A percentile compares a stretch with the other conserved stretches of the same genome.
Evolutionary conservation across 768 basidiomycete species (phyloP).

Genomic region (Suillus placidus): DNA sequence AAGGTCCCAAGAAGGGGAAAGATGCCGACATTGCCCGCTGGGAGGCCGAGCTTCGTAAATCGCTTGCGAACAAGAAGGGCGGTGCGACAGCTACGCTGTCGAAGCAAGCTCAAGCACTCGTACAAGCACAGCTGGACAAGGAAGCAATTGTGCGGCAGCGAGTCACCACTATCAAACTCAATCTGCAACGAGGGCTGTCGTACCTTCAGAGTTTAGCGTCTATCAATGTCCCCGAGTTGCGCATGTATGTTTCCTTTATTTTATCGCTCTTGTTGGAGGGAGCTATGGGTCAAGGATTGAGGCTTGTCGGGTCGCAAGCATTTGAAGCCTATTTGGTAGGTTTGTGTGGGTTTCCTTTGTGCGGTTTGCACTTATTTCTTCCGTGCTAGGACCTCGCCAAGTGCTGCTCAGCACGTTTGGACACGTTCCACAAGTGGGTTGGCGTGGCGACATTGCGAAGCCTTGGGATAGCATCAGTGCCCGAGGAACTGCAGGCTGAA

Average conservation of each 20-base stretch:
- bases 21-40: slow-evolving; percentile 89
- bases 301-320: slow-evolving; percentile 61
- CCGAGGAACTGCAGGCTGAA: slow-evolving; percentile 74
- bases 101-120: slow-evolving; percentile 83
- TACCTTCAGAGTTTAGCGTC: slow-evolving; percentile 69
- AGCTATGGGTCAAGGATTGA: slow-evolving; percentile 58
- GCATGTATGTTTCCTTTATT: slow-evolving; percentile 57
- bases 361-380: slow-evolving; percentile 5
- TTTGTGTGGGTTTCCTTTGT: slow-evolving; percentile 9
- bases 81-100: slow-evolving; percentile 55
- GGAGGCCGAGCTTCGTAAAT: slow-evolving; percentile 92
- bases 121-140: slow-evolving; percentile 81
- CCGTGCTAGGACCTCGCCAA: slow-evolving; percentile 58
- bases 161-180: slow-evolving; percentile 56
- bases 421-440: slow-evolving; percentile 67
- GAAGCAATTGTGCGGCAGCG: slow-evolving; percentile 69
- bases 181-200: slow-evolving; percentile 66
- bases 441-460: slow-evolving; percentile 85
- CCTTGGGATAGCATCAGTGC: slow-evolving; percentile 64
- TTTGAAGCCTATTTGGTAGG: slow-evolving; percentile 83
- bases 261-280: slow-evolving; percentile 65
- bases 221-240: slow-evolving; percentile 53
- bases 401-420: slow-evolving; percentile 76
- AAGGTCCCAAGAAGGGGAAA: slow-evolving; percentile 72
- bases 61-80: slow-evolving; percentile 80